These are phyloP conservation scores for Podila verticillata DNA, from an alignment of 192 early-diverging fungal species.

Conservation along the genomic window DNA sequence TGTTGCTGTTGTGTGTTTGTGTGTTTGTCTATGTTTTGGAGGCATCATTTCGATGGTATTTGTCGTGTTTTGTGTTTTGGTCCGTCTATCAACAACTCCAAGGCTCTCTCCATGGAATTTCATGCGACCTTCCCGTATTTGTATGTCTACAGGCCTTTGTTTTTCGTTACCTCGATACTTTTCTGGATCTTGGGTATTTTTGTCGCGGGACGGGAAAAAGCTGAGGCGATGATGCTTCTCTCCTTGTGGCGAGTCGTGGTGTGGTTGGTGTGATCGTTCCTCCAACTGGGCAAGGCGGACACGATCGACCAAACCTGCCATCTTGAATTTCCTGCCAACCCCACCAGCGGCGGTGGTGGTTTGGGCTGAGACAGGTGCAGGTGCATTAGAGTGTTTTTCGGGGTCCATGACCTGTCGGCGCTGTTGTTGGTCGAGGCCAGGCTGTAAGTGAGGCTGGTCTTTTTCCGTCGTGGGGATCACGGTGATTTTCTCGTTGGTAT, in stretches of 20 bases:
- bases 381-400: not conserved
- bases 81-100: too few relatives aligned
- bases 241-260: not conserved
- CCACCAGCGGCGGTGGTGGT: not conserved
- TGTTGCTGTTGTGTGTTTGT: too few relatives aligned
- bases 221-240: not conserved
- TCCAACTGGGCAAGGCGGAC: conserved; percentile 21
- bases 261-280: not conserved
- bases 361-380: not conserved
- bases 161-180: not conserved
- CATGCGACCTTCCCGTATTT: not conserved
- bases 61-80: too few relatives aligned
- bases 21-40: too few relatives aligned
- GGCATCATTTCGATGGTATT: too few relatives aligned
- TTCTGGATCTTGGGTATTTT: conserved; percentile 2
- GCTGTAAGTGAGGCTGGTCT: conserved; percentile 13
- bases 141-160: too few relatives aligned
- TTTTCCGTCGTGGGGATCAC: conserved; percentile 3
- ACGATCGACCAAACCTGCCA: conserved; percentile 25
- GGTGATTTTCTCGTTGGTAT: conserved; percentile 6
- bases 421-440: conserved; percentile 6
- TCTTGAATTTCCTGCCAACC: not conserved
- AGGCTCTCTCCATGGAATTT: not conserved
- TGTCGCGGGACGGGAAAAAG: not conserved
- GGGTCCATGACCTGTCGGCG: not conserved